phyloP scores from a whole-genome alignment of 2,329 filamentous ascomycete species.

The Zymoseptoria ardabiliae region DNA sequence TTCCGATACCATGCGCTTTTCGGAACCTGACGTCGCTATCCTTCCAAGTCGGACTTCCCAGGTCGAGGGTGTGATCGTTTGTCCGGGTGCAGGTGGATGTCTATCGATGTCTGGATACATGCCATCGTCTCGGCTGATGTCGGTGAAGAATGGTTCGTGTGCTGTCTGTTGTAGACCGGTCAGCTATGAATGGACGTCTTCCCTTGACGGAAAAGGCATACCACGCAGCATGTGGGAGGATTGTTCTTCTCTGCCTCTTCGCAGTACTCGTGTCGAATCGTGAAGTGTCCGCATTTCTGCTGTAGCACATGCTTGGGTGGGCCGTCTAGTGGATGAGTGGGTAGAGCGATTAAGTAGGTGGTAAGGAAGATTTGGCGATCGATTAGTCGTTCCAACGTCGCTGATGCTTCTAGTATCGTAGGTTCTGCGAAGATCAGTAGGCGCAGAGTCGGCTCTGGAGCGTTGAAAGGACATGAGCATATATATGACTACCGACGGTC shows the following conservation, averaged over 20 bases:
- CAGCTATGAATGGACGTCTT: not conserved
- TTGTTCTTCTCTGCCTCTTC: constrained; percentile 8
- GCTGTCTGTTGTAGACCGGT: not conserved
- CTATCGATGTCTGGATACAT: constrained; percentile 14
- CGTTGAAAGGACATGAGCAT: not conserved
- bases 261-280: constrained; percentile 10
- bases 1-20: constrained; percentile 14
- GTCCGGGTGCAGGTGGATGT: constrained; percentile 12
- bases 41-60: constrained; percentile 9
- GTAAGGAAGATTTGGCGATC: not conserved
- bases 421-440: not conserved
- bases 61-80: constrained; percentile 4
- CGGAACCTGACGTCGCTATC: constrained; percentile 11
- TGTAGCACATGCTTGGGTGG: constrained; percentile 11
- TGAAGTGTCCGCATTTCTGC: constrained; percentile 13
- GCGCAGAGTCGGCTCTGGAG: not conserved
- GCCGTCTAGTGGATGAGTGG: not conserved
- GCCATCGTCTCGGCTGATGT: constrained; percentile 9
- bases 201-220: not conserved
- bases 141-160: constrained; percentile 12
- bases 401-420: not conserved
- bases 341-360: not conserved
- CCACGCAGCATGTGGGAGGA: constrained; percentile 7
- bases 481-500: not conserved
- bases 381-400: not conserved